A percentile compares a stretch with the other conserved stretches of the same genome.
Conservation (phyloP, 164 flowering plant species). For the Protea cynaroides region DNA sequence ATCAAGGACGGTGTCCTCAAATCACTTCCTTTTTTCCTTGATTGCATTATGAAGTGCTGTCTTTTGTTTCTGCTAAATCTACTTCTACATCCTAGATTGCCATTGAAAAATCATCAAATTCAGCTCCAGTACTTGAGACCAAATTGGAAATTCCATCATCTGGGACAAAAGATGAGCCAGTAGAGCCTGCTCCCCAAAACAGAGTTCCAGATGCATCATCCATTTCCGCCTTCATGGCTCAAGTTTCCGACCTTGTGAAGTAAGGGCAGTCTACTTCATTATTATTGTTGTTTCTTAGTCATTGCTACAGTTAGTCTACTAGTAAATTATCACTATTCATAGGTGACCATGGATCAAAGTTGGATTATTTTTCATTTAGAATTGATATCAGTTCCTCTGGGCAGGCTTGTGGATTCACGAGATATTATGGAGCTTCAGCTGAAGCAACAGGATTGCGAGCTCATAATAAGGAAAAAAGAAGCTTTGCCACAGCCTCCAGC, state of each 20-base stretch:
- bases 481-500: slow-evolving; percentile 45
- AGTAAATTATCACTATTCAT: neutral
- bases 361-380: neutral
- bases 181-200: slow-evolving; percentile 3
- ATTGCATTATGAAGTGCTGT: neutral
- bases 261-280: slow-evolving; percentile 14
- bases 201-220: slow-evolving; percentile 26
- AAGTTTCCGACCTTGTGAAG: slow-evolving; percentile 66
- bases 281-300: neutral
- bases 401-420: slow-evolving; percentile 74
- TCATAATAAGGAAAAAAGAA: slow-evolving; percentile 58
- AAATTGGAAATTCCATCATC: slow-evolving; percentile 17
- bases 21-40: neutral
- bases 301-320: neutral
- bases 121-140: slow-evolving; percentile 17
- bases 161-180: slow-evolving; percentile 16
- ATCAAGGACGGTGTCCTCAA: too few relatives aligned
- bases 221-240: slow-evolving; percentile 48
- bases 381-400: slow-evolving; percentile 6
- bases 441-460: slow-evolving; percentile 58
- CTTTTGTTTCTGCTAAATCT: slow-evolving; percentile 1
- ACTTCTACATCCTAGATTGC: slow-evolving; percentile 29
- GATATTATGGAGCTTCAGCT: slow-evolving; percentile 62
- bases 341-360: neutral
- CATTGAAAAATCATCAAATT: slow-evolving; percentile 34